Evolutionary conservation across 2,329 filamentous ascomycete species (phyloP).

Genomic region (Rachicladosporium sp.): DNA sequence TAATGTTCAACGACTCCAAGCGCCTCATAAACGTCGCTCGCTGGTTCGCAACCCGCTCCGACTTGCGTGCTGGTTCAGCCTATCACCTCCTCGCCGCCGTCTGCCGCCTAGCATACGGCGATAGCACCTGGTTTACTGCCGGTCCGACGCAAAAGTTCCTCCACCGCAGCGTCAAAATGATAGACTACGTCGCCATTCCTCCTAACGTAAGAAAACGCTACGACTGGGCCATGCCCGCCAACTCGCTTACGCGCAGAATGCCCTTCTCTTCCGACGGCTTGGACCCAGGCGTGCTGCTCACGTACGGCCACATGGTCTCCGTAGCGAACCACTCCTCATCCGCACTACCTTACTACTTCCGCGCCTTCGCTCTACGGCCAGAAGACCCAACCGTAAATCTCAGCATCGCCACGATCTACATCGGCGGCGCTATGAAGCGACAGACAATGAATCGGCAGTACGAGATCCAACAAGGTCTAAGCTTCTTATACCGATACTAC

Average conservation of each 20-base stretch:
- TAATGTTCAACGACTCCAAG: slow-evolving; percentile 66
- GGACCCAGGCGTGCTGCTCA: slow-evolving; percentile 69
- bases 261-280: slow-evolving; percentile 31
- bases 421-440: slow-evolving; percentile 80
- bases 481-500: slow-evolving; percentile 68
- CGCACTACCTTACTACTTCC: slow-evolving; percentile 77
- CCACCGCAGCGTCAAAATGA: slow-evolving; percentile 77
- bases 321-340: slow-evolving; percentile 71
- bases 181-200: slow-evolving; percentile 57
- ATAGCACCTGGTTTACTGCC: slow-evolving; percentile 63
- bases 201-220: slow-evolving; percentile 36
- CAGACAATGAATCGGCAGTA: slow-evolving; percentile 85
- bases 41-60: slow-evolving; percentile 70
- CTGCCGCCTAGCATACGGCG: slow-evolving; percentile 61
- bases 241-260: slow-evolving; percentile 22
- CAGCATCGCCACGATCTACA: slow-evolving; percentile 69
- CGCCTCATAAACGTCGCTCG: slow-evolving; percentile 63
- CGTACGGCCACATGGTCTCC: slow-evolving; percentile 84
- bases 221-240: slow-evolving; percentile 29
- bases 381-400: slow-evolving; percentile 68
- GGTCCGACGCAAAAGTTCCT: slow-evolving; percentile 83
- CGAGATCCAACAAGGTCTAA: slow-evolving; percentile 70
- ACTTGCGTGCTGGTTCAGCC: slow-evolving; percentile 57
- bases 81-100: slow-evolving; percentile 73
- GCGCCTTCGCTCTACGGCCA: slow-evolving; percentile 53